Conservation (phyloP, 2,329 filamentous ascomycete genomes). For the Cryphonectria carpinicola region DNA sequence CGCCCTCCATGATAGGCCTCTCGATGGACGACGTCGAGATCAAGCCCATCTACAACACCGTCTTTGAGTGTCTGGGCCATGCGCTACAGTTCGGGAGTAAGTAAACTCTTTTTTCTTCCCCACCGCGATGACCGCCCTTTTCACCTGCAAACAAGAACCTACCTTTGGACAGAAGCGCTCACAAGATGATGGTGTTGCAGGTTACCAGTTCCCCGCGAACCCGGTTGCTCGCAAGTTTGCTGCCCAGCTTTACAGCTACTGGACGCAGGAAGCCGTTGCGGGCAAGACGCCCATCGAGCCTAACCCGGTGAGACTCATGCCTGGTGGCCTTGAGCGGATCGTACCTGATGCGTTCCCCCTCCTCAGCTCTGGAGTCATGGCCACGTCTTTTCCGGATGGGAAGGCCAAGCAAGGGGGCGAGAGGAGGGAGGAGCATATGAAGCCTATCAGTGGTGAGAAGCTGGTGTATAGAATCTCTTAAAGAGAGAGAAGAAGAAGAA, state of each 20-base stretch:
- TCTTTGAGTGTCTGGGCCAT: constrained; percentile 45
- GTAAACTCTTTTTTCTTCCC: background rate
- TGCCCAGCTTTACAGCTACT: constrained; percentile 40
- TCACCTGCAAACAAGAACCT: no score
- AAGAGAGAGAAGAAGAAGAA: background rate
- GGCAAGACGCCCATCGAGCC: constrained; percentile 32
- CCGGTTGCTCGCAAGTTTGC: constrained; percentile 34
- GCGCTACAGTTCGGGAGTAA: background rate
- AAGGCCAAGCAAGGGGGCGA: background rate
- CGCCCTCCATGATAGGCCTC: background rate
- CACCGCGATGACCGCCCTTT: no score
- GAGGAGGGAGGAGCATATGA: background rate
- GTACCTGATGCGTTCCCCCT: constrained; percentile 35
- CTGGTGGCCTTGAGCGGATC: constrained; percentile 36
- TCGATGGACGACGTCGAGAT: constrained; percentile 3
- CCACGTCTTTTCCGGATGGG: background rate
- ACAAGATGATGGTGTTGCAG: background rate
- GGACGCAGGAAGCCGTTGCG: constrained; percentile 31
- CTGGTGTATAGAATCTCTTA: constrained; percentile 4
- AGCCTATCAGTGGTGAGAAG: constrained; percentile 12
- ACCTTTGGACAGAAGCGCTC: background rate
- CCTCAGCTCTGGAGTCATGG: constrained; percentile 20
- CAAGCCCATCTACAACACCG: constrained; percentile 44
- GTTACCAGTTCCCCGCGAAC: background rate
- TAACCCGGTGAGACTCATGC: constrained; percentile 38